phyloP scores from a whole-genome alignment of 2,329 filamentous ascomycete species.

The Fusarium sp. region DNA sequence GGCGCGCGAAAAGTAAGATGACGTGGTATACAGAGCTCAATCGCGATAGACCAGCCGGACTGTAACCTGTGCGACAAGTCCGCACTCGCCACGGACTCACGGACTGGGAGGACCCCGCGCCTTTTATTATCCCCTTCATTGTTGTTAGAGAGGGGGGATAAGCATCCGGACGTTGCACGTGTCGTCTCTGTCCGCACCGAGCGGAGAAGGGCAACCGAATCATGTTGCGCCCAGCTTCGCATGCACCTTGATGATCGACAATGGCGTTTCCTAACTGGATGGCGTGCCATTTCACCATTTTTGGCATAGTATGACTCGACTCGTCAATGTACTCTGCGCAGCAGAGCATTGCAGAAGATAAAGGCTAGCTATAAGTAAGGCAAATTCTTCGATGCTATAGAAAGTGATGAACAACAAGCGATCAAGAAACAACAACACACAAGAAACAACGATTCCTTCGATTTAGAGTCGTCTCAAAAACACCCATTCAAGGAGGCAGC shows the following conservation, averaged over 20 bases:
- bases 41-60: background rate
- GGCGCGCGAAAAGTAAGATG: background rate
- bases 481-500: background rate
- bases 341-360: background rate
- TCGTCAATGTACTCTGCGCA: background rate
- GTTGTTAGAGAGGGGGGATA: background rate
- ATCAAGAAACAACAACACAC: background rate
- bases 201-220: background rate
- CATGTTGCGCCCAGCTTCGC: background rate
- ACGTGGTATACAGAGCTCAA: background rate
- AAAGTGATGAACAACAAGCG: background rate
- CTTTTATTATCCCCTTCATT: background rate
- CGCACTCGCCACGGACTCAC: background rate
- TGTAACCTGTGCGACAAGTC: background rate
- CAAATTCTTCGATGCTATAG: background rate
- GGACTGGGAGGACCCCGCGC: background rate
- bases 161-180: background rate
- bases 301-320: background rate
- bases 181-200: background rate
- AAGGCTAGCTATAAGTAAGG: background rate
- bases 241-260: background rate
- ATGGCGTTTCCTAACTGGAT: background rate
- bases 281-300: background rate
- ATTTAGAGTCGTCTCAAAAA: background rate
- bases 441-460: background rate